A percentile compares a stretch with the other conserved stretches of the same genome.
Evolutionary conservation across 2,329 filamentous ascomycete genomes (phyloP).

Genomic region (Dactylellina drechsleri): DNA sequence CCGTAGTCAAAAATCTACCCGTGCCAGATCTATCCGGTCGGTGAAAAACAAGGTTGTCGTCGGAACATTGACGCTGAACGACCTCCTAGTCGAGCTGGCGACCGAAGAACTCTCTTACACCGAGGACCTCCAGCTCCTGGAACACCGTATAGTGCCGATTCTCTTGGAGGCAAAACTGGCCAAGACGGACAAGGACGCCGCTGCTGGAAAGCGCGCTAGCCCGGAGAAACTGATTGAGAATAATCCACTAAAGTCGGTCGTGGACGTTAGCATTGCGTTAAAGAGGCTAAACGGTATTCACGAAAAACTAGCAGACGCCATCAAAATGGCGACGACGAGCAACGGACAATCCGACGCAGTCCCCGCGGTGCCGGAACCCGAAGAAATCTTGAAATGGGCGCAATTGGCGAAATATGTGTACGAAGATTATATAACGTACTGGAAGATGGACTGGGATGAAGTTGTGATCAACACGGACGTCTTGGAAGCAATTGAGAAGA

Average conservation of each 20-base stretch:
- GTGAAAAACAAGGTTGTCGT: slow-evolving; percentile 60
- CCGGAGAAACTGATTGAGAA: slow-evolving; percentile 51
- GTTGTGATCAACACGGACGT: slow-evolving; percentile 84
- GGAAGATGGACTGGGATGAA: slow-evolving; percentile 93
- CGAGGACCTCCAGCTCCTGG: slow-evolving; percentile 88
- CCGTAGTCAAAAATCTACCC: slow-evolving; percentile 2
- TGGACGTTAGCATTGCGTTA: slow-evolving; percentile 90
- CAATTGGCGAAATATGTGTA: slow-evolving; percentile 81
- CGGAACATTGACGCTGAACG: slow-evolving; percentile 75
- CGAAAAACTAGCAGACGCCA: slow-evolving; percentile 76
- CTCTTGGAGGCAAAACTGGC: slow-evolving; percentile 81
- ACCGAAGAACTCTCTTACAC: slow-evolving; percentile 88
- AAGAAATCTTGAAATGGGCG: slow-evolving; percentile 82
- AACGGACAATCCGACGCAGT: slow-evolving; percentile 3
- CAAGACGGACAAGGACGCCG: slow-evolving; percentile 67
- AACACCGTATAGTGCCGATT: slow-evolving; percentile 94
- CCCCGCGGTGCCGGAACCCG: slow-evolving; percentile 64
- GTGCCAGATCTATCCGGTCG: slow-evolving; percentile 39
- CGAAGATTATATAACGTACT: slow-evolving; percentile 83
- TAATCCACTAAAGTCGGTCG: slow-evolving; percentile 82
- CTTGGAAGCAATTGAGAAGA: slow-evolving; percentile 52
- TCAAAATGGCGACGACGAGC: slow-evolving; percentile 33
- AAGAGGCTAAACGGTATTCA: slow-evolving; percentile 85
- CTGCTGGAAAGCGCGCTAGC: slow-evolving; percentile 48
- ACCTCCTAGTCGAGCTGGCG: slow-evolving; percentile 80